Evolutionary conservation across 257 asterid genomes (phyloP), one percentile per base, ranked within the genome.

Genomic region (Perilla frutescens): DNA sequence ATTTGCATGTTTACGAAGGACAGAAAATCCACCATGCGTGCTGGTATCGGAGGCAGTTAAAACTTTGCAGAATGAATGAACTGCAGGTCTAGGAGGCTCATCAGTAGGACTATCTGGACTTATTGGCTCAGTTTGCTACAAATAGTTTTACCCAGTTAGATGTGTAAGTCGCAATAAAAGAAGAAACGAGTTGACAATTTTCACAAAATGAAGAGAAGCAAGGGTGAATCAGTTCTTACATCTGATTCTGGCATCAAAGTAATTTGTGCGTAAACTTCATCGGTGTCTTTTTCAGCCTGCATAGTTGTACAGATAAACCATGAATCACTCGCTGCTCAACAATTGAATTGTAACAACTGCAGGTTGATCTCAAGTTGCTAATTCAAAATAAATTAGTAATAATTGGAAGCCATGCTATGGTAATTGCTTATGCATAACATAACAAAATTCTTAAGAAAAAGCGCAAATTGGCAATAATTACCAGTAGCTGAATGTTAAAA

Each of bases 1-100:
- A 9, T 80, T 91, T 3, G 97, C 97, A 32, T 91, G 97, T 68
- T 87, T 91, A 11, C 97, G 88, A 55, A 89, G 97, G 65, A 91
- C 97, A 4, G 97, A 91, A 71, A 91, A 91, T 70, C 97, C 97
- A 65, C 97, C 97, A 37, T 91, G 97, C 1, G 97, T 91, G 76
- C 96, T 91, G 15, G 97, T 91, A 81, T 91, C 97, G 14, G 97
- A 91, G 43, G 97, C 96, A 2, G 97, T 91, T 81, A 91, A 80
- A 53, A 91, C 93, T 85, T 91, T 91, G 88, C 96, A 91, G 83
- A 91, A 91, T 3, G 97, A 91, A 73, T 85, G 96, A 43, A 87
- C 87, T 65, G 73, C 72, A 11, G 89, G 90, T 69, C 84, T 85
- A 41, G 87, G 80, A 78, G 87, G 84, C 82, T 91, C 96, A 4